Evolutionary conservation across 345 rosid genomes (phyloP), one percentile per base, ranked within the genome.

Genomic region (Luvunga scandens): DNA sequence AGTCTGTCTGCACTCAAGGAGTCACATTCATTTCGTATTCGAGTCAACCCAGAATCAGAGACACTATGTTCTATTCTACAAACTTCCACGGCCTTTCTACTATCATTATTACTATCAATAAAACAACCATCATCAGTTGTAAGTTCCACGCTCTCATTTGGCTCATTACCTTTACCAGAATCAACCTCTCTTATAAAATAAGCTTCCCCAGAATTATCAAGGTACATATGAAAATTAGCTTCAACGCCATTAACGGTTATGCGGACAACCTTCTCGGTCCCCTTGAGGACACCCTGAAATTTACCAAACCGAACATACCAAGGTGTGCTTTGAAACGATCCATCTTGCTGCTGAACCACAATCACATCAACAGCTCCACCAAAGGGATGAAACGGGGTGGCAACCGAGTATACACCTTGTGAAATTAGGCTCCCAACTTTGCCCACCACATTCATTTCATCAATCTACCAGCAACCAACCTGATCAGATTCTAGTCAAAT

Each of bases 321-420:
- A 57, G 98, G 98, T 0, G 97, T 90, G 81, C 97, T 93, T 30
- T 88, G 89, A 76, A 91, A 94, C 4, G 91, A 83, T 74, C 95
- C 97, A 77, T 94, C 97, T 80, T 90, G 88, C 87, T 94, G 98
- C 79, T 86, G 92, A 77, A 94, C 97, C 50, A 89, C 98, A 76
- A 94, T 91, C 13, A 91, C 92, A 84, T 94, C 98, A 82, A 94
- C 90, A 71, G 98, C 98, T 75, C 98, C 98, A 31, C 98, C 98
- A 76, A 94, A 94, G 2, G 97, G 98, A 84, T 94, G 98, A 78
- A 94, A 94, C 1, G 98, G 97, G 79, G 94, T 94, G 30, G 97
- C 97, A 77, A 94, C 97, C 39, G 96, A 91, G 85, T 94, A 90
- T 39, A 92, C 96, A 0, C 97, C 93, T 87, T 92, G 96, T 3